Base-by-base conservation (phyloP, 2,329 filamentous ascomycete species). In the Rhynchosporium graminicola region DNA sequence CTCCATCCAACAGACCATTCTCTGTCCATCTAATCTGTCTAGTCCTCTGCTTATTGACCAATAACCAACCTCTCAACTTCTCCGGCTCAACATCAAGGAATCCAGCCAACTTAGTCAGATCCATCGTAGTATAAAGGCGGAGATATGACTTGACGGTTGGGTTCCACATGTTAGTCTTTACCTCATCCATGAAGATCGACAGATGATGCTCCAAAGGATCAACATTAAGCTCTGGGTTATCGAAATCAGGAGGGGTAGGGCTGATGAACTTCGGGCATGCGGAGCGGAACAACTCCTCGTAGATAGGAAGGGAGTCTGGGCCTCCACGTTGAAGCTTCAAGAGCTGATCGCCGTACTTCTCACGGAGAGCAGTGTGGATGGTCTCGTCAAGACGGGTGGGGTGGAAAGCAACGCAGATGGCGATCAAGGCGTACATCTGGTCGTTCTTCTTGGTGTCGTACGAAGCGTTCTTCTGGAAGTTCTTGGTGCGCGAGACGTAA, bases 371-470 rank as follows among this genome's bases (percentile, higher is more conserved):
- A 65, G 92, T 96, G 87, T 99, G 95, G 81, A 99, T 97, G 76
- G 94, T 98, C 83, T 99, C 95, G 77, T 99, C 95, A 73, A 99
- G 87, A 72, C 95, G 88, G 62, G 94, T 98, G 63, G 95, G 95
- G 80, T 97, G 91, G 85, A 99, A 96, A 69, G 95, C 93, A 62
- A 98, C 93, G 79, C 95, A 99, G 81, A 99, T 98, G 78, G 95
- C 94, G 72, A 99, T 96, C 70, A 99, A 86, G 45, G 95, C 95
- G 78, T 97, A 97, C 94, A 99, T 98, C 84, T 99, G 95, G 79
- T 99, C 95, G 79, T 97, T 98, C 88, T 98, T 98, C 90, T 99
- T 99, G 67, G 92, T 96, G 79, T 99, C 95, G 82, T 97, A 98
- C 81, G 97, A 90, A 33, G 91, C 90, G 77, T 93, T 96, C 88